phyloP scores from a whole-genome alignment of 805 yeast genomes.

The Candida pseudoglaebosa region DNA sequence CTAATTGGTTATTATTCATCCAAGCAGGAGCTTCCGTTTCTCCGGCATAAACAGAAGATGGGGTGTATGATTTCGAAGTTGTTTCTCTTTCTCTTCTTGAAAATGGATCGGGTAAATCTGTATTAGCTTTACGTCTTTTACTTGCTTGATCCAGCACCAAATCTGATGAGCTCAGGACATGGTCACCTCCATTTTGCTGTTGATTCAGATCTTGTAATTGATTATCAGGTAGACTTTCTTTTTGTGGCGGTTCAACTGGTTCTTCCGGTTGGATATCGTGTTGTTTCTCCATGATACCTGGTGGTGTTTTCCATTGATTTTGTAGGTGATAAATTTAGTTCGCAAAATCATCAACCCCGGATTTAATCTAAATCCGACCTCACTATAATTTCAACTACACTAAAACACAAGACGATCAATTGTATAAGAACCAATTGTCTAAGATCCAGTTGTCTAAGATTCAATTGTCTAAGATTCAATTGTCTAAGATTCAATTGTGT shows the following conservation, averaged over 20 bases:
- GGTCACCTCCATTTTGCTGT: no score
- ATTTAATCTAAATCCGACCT: no score
- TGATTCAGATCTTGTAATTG: no score
- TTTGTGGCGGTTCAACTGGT: not conserved
- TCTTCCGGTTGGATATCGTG: not conserved
- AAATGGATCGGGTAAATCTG: constrained; percentile 18
- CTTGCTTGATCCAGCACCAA: not conserved
- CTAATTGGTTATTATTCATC: constrained; percentile 24
- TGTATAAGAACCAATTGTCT: no score
- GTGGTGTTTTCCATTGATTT: not conserved
- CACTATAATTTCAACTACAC: no score
- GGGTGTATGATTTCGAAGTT: constrained; percentile 6
- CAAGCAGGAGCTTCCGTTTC: constrained; percentile 33
- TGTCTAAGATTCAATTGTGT: no score
- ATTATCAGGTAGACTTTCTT: not conserved
- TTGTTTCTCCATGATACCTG: not conserved
- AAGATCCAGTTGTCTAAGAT: no score
- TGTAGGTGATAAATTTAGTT: not conserved
- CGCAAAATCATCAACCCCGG: no score
- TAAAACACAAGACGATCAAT: no score
- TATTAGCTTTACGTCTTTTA: constrained; percentile 8
- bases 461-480: no score
- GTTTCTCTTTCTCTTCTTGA: constrained; percentile 18
- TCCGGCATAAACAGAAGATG: constrained; percentile 23
- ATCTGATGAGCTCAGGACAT: no score